Percentiles rank a stretch among this genome's conserved stretches.
Evolutionary conservation across 2,329 filamentous ascomycete species (phyloP).

Genomic region (Phaeosphaeria sp.): DNA sequence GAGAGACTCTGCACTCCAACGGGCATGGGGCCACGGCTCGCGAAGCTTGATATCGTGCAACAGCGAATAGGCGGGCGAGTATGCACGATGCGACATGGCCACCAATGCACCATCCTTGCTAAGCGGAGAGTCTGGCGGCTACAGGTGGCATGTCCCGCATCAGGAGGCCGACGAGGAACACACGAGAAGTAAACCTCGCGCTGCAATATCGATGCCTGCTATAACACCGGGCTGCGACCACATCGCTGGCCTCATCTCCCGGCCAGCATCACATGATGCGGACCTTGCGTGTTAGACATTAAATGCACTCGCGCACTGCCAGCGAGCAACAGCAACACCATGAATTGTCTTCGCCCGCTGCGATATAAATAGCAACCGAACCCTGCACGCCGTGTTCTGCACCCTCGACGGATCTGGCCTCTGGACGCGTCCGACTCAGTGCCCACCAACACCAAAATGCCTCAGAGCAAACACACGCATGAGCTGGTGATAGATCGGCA

Average conservation of each 20-base stretch:
- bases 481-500: not conserved
- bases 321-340: not conserved
- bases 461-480: not conserved
- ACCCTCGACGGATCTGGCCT: not conserved
- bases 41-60: constrained; percentile 23
- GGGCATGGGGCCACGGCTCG: not conserved
- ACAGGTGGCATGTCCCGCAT: not conserved
- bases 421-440: not conserved
- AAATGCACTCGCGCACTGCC: not conserved
- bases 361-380: constrained; percentile 2
- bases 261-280: not conserved
- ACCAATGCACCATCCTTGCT: constrained; percentile 17
- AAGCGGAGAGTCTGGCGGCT: constrained; percentile 16
- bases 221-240: not conserved
- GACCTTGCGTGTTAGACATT: not conserved
- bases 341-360: not conserved
- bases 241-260: not conserved
- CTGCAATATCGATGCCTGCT: constrained; percentile 12
- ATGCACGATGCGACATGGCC: constrained; percentile 14
- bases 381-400: not conserved
- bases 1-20: not conserved
- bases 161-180: not conserved
- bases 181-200: no score
- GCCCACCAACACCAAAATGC: not conserved
- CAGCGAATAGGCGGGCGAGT: constrained; percentile 25